phyloP scores from a whole-genome alignment of 768 basidiomycete genomes.

The Auricularia sp. region DNA sequence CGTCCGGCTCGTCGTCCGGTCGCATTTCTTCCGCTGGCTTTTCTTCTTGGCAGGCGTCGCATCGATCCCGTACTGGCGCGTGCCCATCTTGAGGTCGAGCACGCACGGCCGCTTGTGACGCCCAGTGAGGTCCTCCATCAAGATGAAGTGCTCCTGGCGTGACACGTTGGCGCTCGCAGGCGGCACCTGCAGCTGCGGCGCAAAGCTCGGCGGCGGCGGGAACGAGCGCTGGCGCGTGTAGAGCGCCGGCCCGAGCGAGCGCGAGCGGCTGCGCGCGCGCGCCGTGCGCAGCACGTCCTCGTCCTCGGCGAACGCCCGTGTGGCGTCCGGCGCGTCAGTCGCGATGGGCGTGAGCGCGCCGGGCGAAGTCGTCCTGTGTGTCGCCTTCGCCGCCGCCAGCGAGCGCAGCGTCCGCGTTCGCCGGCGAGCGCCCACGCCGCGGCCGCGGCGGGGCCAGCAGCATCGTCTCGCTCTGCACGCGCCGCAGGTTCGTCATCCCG shows the following conservation, averaged over 20 bases:
- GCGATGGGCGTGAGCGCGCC: background rate
- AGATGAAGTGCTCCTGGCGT: constrained; percentile 93
- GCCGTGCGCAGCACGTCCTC: background rate
- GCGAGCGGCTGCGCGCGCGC: constrained; percentile 34
- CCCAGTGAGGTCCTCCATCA: constrained; percentile 98
- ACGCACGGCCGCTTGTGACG: constrained; percentile 87
- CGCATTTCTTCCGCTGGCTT: constrained; percentile 98
- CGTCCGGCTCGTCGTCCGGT: constrained; percentile 84
- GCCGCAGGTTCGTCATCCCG: constrained; percentile 35
- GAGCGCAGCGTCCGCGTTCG: background rate
- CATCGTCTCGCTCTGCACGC: constrained; percentile 54
- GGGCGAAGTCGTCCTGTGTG: constrained; percentile 1
- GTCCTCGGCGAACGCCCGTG: background rate
- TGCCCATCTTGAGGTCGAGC: constrained; percentile 99
- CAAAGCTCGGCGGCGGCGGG: constrained; percentile 8
- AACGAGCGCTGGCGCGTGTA: constrained; percentile 18
- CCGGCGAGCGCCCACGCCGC: background rate
- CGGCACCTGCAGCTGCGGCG: background rate
- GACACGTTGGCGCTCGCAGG: constrained; percentile 30
- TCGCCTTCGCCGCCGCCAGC: background rate
- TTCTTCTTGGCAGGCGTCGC: constrained; percentile 89
- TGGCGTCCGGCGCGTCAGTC: background rate
- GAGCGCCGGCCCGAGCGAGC: constrained; percentile 23
- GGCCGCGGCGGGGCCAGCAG: constrained; percentile 14
- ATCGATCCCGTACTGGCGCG: constrained; percentile 94